Evolutionary conservation across 371 early-diverging fungal species (phyloP), one percentile per base, ranked within the genome.

Genomic region (Mucor velutinosus): DNA sequence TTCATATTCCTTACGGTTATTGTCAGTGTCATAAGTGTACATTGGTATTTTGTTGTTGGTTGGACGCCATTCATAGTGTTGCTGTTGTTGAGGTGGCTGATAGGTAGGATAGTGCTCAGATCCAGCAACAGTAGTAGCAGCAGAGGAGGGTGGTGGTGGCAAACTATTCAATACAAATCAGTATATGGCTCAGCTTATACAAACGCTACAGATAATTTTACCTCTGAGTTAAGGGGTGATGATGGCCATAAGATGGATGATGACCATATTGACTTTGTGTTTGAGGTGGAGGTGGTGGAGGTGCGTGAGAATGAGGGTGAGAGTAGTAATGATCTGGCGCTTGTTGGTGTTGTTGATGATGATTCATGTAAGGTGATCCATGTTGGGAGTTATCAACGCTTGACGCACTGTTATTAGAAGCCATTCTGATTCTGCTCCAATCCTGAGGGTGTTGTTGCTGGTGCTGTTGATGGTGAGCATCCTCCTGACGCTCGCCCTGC

Each of bases 401-500:
- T 23, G 72, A 64, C 1, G 43, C 55, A 59, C 65, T 67, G 15
- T 63, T 64, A 49, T 67, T 67, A 2, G 72, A 67, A 39, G 72
- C 64, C 67, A 71, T 66, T 62, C 72, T 62, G 19, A 71, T 51
- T 66, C 72, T 66, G 27, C 49, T 63, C 72, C 72, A 71, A 27
- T 57, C 30, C 10, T 67, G 57, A 25, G 61, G 67, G 14, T 55
- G 25, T 41, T 33, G 33, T 33, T 33, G 33, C 33, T 33, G 33
- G 33, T 33, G 33, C 33, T 61, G 61, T 23, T 47, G 64, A 10
- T 56, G 64, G 4, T 62, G 62, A 8, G 53, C 37, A 15, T 64
- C 30, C 29, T 62, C 33, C 14, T 62, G 47, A 19, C 45, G 47
- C 27, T 61, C 49, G 15, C 19, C 19, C 29, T 64, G 64, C 17